Conservation (phyloP, 2,329 filamentous ascomycete species). For the Fusarium nygamai region DNA sequence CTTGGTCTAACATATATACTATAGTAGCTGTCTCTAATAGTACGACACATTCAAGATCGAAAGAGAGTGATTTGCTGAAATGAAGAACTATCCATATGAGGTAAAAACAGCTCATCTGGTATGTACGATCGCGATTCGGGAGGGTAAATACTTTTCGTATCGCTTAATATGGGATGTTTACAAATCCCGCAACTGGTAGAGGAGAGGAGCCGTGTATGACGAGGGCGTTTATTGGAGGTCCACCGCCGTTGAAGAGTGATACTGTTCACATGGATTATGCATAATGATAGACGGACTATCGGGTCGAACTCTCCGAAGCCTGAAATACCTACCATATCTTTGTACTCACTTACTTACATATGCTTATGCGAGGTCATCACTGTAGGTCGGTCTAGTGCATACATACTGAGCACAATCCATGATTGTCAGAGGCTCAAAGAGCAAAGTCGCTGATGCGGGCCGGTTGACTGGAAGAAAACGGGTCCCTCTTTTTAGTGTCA, state of each 20-base stretch:
- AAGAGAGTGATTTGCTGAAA: neutral
- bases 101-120: neutral
- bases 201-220: constrained; percentile 10
- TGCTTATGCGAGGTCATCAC: constrained; percentile 4
- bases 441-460: constrained; percentile 32
- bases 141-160: neutral
- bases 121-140: neutral
- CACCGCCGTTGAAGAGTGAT: constrained; percentile 5
- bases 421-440: constrained; percentile 21
- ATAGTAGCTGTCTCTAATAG: constrained; percentile 28
- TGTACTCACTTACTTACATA: neutral
- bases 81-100: neutral
- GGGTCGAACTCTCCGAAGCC: constrained; percentile 23
- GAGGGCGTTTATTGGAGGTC: constrained; percentile 1
- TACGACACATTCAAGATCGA: constrained; percentile 12
- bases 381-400: constrained; percentile 1
- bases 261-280: neutral
- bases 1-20: neutral
- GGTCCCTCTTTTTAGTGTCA: constrained; percentile 19
- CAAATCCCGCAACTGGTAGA: constrained; percentile 33
- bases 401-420: neutral
- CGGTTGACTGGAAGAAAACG: constrained; percentile 32
- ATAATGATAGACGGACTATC: constrained; percentile 19
- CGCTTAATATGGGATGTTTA: constrained; percentile 10
- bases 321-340: neutral